phyloP scores from a whole-genome alignment of 1,284 basidiomycete species.

The Malassezia dermatis region DNA sequence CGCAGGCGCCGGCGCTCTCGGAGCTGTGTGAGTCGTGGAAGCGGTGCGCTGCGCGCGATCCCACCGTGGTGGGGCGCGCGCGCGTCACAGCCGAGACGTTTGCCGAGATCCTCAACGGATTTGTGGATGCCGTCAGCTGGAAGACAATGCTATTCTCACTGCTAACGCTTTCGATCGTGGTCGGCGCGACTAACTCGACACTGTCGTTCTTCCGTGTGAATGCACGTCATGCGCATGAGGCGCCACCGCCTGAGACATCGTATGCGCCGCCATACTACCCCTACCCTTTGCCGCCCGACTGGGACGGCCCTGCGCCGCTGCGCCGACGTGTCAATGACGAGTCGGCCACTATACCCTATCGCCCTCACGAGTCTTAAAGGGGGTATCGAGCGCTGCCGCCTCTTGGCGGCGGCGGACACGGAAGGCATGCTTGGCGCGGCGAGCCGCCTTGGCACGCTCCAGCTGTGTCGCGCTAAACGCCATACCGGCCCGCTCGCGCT shows the following conservation, averaged over 20 bases:
- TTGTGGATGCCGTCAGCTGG: constrained; percentile 93
- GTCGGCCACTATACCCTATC: constrained; percentile 4
- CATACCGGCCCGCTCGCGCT: constrained; percentile 24
- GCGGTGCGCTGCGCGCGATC: constrained; percentile 90
- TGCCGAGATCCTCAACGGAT: constrained; percentile 88
- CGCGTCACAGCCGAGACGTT: constrained; percentile 85
- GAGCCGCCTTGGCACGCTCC: constrained; percentile 26
- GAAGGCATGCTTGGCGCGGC: constrained; percentile 11
- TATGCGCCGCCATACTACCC: background rate
- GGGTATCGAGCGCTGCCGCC: background rate
- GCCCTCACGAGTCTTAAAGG: background rate
- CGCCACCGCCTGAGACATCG: background rate
- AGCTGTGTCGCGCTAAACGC: constrained; percentile 27
- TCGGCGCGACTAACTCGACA: constrained; percentile 41
- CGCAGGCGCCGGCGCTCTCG: constrained; percentile 36
- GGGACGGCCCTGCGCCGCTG: background rate
- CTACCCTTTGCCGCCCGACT: constrained; percentile 7
- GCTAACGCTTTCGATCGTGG: constrained; percentile 34
- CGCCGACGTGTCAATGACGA: constrained; percentile 2
- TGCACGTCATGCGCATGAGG: background rate
- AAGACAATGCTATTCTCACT: constrained; percentile 61
- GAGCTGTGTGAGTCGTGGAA: constrained; percentile 58
- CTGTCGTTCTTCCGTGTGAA: constrained; percentile 38
- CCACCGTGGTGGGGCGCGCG: constrained; percentile 74
- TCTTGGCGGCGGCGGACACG: background rate